Evolutionary conservation across 139 green algal genomes (phyloP).

Genomic region (Chlamydomonas sp.): DNA sequence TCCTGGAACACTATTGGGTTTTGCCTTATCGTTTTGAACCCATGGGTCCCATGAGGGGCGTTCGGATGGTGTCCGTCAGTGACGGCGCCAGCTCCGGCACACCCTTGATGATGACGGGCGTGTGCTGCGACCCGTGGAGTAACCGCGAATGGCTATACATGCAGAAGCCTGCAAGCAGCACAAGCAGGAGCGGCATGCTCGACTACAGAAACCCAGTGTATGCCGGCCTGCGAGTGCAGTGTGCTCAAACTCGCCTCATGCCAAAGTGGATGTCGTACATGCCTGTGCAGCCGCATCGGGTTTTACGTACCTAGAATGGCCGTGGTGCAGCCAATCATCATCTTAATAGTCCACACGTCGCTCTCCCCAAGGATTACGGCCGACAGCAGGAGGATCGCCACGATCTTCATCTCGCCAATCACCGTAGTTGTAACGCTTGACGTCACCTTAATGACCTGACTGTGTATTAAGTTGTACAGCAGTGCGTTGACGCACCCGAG

Average conservation of each 20-base stretch:
- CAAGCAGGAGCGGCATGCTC: background rate
- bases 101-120: constrained; percentile 31
- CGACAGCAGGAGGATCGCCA: constrained; percentile 54
- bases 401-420: constrained; percentile 67
- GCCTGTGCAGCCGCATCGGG: background rate
- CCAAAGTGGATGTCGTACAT: background rate
- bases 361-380: constrained; percentile 52
- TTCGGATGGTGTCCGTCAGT: constrained; percentile 18
- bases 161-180: constrained; percentile 19
- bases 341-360: constrained; percentile 28
- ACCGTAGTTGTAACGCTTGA: constrained; percentile 57
- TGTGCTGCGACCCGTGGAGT: background rate
- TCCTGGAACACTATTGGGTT: too few species aligned
- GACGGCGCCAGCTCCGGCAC: constrained; percentile 10
- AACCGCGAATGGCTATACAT: constrained; percentile 28
- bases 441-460: constrained; percentile 52
- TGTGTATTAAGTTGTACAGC: constrained; percentile 57
- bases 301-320: background rate
- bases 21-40: too few species aligned
- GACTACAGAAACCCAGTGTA: background rate
- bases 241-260: background rate
- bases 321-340: constrained; percentile 38
- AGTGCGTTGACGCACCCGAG: constrained; percentile 54
- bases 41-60: constrained; percentile 5
- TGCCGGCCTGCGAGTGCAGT: background rate